These are phyloP conservation scores for Chaetomium strumarium DNA, from an alignment of 2,329 filamentous ascomycete genomes.

Conservation along the genomic window DNA sequence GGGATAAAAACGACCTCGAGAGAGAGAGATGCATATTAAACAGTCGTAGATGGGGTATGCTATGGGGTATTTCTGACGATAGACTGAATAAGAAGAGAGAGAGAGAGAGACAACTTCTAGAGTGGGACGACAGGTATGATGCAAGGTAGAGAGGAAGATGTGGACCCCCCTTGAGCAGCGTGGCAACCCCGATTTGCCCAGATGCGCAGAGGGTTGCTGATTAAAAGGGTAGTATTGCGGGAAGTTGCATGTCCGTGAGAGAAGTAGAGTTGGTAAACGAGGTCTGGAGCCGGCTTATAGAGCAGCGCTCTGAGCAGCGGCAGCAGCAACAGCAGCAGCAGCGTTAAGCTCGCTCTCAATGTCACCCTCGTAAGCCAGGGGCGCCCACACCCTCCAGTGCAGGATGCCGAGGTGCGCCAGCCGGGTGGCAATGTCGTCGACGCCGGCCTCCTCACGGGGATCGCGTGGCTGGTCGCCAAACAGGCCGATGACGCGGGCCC, in stretches of 20 bases:
- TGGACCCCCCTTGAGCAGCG: background rate
- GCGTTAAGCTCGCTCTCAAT: slow-evolving; percentile 25
- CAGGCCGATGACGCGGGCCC: slow-evolving; percentile 24
- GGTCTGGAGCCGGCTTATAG: too few relatives aligned
- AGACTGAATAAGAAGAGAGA: background rate
- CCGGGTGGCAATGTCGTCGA: slow-evolving; percentile 66
- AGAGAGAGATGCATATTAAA: slow-evolving; percentile 18
- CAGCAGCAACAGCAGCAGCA: background rate
- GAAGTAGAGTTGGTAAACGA: too few relatives aligned
- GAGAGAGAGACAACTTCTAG: background rate
- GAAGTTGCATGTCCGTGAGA: background rate
- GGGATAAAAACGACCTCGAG: background rate
- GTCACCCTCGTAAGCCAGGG: slow-evolving; percentile 59
- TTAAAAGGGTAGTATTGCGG: too few relatives aligned
- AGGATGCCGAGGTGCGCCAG: slow-evolving; percentile 78
- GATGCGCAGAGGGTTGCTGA: background rate
- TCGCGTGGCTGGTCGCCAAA: slow-evolving; percentile 34
- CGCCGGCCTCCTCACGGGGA: slow-evolving; percentile 45
- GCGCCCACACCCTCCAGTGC: slow-evolving; percentile 86
- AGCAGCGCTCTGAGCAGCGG: background rate
- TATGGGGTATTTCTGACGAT: slow-evolving; percentile 11
- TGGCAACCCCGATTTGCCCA: background rate
- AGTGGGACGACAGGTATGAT: background rate
- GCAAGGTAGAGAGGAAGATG: background rate
- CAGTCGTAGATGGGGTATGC: slow-evolving; percentile 8